A percentile compares a stretch with the other conserved stretches of the same genome.
phyloP scores from a whole-genome alignment of 2,329 filamentous ascomycete genomes.

The Ophiostoma sp. region DNA sequence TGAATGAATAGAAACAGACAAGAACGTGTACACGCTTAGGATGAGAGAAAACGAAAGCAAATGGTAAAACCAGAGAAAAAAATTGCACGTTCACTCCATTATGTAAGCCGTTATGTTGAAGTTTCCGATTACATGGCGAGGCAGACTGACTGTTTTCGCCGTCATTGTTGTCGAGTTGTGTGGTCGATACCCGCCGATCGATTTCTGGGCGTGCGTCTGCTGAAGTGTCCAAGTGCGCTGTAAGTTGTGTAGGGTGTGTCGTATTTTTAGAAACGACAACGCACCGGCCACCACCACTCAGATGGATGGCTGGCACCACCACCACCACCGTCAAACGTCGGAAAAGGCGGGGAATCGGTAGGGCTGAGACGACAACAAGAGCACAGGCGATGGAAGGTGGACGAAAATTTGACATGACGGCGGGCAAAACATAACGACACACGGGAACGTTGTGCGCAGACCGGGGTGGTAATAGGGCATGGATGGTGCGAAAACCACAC shows the following conservation, averaged over 20 bases:
- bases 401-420: background rate
- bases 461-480: background rate
- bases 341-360: conserved; percentile 13
- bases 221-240: background rate
- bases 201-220: background rate
- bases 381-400: background rate
- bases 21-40: too few relatives aligned
- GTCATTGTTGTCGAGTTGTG: background rate
- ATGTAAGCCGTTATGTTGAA: background rate
- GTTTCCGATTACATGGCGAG: background rate
- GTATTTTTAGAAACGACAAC: conserved; percentile 6
- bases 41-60: background rate
- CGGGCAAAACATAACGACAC: background rate
- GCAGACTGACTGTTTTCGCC: background rate
- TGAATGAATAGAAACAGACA: background rate
- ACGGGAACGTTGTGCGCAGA: background rate
- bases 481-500: background rate
- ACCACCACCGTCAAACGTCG: background rate
- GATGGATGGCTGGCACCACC: background rate
- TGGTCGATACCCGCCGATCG: background rate
- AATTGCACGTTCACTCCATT: background rate
- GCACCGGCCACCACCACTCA: background rate
- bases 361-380: conserved; percentile 6
- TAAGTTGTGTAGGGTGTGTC: background rate
- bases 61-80: too few relatives aligned